Evolutionary conservation across 2,329 filamentous ascomycete genomes (phyloP), one percentile per base, ranked within the genome.

Genomic region (Herpotrichia juniperi): DNA sequence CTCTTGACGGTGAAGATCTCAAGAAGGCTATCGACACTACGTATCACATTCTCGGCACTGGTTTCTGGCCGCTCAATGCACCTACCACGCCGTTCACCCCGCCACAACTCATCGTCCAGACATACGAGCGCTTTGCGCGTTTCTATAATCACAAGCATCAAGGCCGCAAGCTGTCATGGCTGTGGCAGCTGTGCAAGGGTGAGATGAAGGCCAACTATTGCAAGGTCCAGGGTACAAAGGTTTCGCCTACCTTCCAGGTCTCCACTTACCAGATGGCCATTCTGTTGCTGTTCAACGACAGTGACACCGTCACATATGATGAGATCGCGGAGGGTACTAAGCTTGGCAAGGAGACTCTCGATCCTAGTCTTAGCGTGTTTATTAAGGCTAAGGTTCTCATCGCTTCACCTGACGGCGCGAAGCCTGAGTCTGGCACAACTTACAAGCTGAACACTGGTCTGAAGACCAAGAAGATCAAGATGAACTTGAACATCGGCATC

Each of bases 221-320:
- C 80, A 96, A 91, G 78, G 74, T 77, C 2, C 60, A 58, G 10
- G 64, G 67, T 24, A 51, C 64, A 42, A 97, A 97, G 79, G 91
- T 92, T 1, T 91, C 93, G 0, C 97, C 93, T 73, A 97, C 91
- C 2, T 96, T 99, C 81, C 92, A 96, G 73, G 96, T 99, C 10
- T 97, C 93, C 2, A 93, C 93, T 2, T 99, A 94, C 71, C 94
- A 99, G 75, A 97, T 99, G 92, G 93, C 92, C 1, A 92, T 99
- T 52, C 81, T 99, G 24, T 79, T 99, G 43, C 81, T 97, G 21
- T 99, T 97, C 81, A 99, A 99, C 71, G 93, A 97, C 62, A 87
- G 85, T 61, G 92, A 96, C 57, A 87, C 82, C 10, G 83, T 96
- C 61, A 86, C 86, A 25, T 97, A 97, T 73, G 89, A 96, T 30